Base-by-base conservation (phyloP, 2,329 filamentous ascomycete genomes). In the Kalaharituber pfeilii region DNA sequence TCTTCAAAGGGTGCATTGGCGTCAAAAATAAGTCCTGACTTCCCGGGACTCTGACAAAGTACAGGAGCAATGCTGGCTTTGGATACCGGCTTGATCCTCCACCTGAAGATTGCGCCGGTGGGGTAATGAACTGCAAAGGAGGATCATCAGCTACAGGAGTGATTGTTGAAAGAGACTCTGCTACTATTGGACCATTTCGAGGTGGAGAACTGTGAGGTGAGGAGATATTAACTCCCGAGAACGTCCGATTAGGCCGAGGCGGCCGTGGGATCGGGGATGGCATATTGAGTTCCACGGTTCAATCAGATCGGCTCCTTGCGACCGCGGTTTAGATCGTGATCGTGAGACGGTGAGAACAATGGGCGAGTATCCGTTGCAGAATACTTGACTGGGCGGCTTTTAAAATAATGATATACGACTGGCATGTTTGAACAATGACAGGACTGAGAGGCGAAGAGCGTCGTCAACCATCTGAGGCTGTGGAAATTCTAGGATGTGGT, bases 11-110 rank as follows among this genome's bases (percentile, higher is more conserved):
- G 66, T 94, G 94, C 59, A 91, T 76, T 0, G 91, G 85, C 1
- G 89, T 93, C 47, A 98, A 78, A 62, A 95, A 93, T 55, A 95
- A 77, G 74, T 95, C 89, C 80, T 81, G 79, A 59, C 84, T 94
- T 22, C 89, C 89, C 1, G 91, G 91, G 0, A 98, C 89, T 61
- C 89, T 75, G 30, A 89, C 86, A 61, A 98, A 93, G 69, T 98
- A 98, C 39, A 98, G 76, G 2, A 81, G 80, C 51, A 96, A 69
- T 3, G 86, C 79, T 59, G 81, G 77, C 59, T 6, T 47, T 5
- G 18, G 42, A 6, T 47, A 47, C 13, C 22, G 18, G 30, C 9
- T 36, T 36, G 30, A 9, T 22, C 13, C n/a, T 22, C 22, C 42
- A 20, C 42, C 15, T 47, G 18, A 20, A 22, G 73, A 77, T 62